Percentiles rank a stretch among this genome's conserved stretches.
Conservation (phyloP, 2,329 filamentous ascomycete genomes). For the Aspergillus amoenus region DNA sequence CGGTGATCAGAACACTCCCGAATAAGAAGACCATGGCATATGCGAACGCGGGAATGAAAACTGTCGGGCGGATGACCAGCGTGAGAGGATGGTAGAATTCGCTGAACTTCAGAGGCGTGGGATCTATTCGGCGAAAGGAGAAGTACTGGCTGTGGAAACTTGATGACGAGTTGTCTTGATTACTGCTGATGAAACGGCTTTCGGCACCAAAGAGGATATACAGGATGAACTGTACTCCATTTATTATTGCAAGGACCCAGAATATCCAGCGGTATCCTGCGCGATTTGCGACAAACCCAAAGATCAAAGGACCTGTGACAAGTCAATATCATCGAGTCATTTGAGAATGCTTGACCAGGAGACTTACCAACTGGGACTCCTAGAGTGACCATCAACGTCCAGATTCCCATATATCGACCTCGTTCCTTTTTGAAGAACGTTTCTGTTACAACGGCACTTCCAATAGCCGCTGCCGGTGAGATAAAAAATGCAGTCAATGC, state of each 20-base stretch:
- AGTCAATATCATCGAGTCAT: conserved; percentile 9
- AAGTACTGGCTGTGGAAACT: conserved; percentile 31
- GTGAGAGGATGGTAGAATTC: conserved; percentile 56
- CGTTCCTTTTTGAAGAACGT: conserved; percentile 58
- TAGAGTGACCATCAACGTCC: conserved; percentile 54
- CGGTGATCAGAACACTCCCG: conserved; percentile 53
- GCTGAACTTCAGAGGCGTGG: conserved; percentile 46
- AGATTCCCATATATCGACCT: conserved; percentile 57
- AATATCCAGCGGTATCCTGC: conserved; percentile 62
- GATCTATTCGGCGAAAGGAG: conserved; percentile 52
- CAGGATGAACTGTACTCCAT: conserved; percentile 56
- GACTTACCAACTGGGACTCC: conserved; percentile 44
- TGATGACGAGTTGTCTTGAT: conserved; percentile 18
- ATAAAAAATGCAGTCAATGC: conserved; percentile 59
- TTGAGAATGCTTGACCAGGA: background rate
- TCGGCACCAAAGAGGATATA: conserved; percentile 58
- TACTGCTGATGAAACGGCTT: conserved; percentile 49
- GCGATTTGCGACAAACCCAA: conserved; percentile 48
- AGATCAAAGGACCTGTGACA: conserved; percentile 34
- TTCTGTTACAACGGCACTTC: conserved; percentile 58
- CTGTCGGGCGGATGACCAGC: conserved; percentile 47
- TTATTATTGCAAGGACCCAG: conserved; percentile 59
- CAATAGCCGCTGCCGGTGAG: conserved; percentile 53
- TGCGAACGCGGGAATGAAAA: conserved; percentile 53
- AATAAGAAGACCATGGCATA: conserved; percentile 62